Evolutionary conservation across 2,329 filamentous ascomycete species (phyloP).

Genomic region (Aspergillus sp.): DNA sequence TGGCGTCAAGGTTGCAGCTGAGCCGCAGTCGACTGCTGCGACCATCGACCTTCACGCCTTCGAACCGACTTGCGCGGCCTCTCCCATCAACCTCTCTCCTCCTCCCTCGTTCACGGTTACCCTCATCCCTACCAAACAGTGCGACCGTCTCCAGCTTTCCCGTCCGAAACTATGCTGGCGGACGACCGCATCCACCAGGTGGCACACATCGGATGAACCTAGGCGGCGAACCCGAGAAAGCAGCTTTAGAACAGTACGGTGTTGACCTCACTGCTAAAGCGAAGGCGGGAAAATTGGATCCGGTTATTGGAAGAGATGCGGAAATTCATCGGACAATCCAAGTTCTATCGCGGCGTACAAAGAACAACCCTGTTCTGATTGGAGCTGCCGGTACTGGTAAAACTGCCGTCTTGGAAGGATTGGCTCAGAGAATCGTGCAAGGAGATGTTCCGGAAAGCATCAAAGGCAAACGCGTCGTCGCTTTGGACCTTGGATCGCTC

Average conservation of each 20-base stretch:
- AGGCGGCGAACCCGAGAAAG: slow-evolving; percentile 72
- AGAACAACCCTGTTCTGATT: slow-evolving; percentile 95
- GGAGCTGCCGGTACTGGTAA: slow-evolving; percentile 90
- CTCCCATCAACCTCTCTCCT: slow-evolving; percentile 19
- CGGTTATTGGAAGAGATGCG: slow-evolving; percentile 86
- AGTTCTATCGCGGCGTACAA: slow-evolving; percentile 85
- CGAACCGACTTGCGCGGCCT: slow-evolving; percentile 20
- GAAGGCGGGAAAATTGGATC: slow-evolving; percentile 86
- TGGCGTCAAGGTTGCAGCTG: slow-evolving; percentile 36
- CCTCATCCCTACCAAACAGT: slow-evolving; percentile 13
- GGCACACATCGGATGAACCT: slow-evolving; percentile 94
- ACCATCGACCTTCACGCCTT: slow-evolving; percentile 22
- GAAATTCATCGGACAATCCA: slow-evolving; percentile 96
- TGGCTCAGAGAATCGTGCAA: slow-evolving; percentile 84
- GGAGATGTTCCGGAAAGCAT: slow-evolving; percentile 95
- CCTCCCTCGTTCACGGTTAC: slow-evolving; percentile 18
- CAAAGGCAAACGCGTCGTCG: slow-evolving; percentile 88
- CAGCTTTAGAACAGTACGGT: slow-evolving; percentile 87
- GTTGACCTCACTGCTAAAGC: slow-evolving; percentile 85
- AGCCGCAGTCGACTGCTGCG: slow-evolving; percentile 31
- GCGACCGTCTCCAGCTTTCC: slow-evolving; percentile 11
- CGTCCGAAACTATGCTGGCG: slow-evolving; percentile 54
- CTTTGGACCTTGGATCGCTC: slow-evolving; percentile 83
- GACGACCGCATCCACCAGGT: slow-evolving; percentile 78
- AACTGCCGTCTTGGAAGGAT: slow-evolving; percentile 86